Base-by-base conservation (phyloP, 1,284 basidiomycete species). In the Meira nashicola region DNA sequence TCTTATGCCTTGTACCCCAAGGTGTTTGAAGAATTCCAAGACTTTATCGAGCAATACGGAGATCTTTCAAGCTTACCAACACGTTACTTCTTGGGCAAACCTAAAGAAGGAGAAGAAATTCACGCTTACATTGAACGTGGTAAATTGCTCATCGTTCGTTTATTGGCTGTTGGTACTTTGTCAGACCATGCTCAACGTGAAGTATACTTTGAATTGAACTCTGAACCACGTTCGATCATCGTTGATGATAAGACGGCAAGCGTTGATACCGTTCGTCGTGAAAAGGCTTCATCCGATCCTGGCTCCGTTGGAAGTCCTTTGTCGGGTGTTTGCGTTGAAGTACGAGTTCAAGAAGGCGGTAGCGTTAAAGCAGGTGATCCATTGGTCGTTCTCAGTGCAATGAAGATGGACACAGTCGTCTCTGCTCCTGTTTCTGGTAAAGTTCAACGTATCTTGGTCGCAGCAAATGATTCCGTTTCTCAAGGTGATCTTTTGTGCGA, bases 301-400 rank as follows among this genome's bases (percentile, higher is more conserved):
- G 94, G 95, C 66, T 93, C 90, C 40, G 88, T 98, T 63, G 94
- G 93, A 64, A 90, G 92, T 49, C 78, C 78, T 0, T 68, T 80
- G 61, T 90, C 91, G 59, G 94, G 94, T 82, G 94, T 98, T 54
- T 92, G 98, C 54, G 89, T 98, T 25, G 95, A 98, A 80, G 91
- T 99, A 54, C 85, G 94, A 68, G 93, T 95, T 63, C 92, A 95
- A 82, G 93, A 97, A 80, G 92, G 92, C 52, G 89, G 92, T 65
- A 87, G 92, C 77, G 91, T 99, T 81, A 95, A 90, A 87, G 94
- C 92, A 80, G 95, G 95, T 63, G 95, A 99, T 81, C 89, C 91
- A 65, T 81, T 92, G 63, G 89, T 87, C 64, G 75, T 81, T 60
- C 77, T 80, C 70, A 79, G 78, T 54, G 80, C 80, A 55, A 81